These are phyloP conservation scores for Ichthyophthirius multifiliis DNA, from an alignment of 169 alveolate species.

Conservation along the genomic window DNA sequence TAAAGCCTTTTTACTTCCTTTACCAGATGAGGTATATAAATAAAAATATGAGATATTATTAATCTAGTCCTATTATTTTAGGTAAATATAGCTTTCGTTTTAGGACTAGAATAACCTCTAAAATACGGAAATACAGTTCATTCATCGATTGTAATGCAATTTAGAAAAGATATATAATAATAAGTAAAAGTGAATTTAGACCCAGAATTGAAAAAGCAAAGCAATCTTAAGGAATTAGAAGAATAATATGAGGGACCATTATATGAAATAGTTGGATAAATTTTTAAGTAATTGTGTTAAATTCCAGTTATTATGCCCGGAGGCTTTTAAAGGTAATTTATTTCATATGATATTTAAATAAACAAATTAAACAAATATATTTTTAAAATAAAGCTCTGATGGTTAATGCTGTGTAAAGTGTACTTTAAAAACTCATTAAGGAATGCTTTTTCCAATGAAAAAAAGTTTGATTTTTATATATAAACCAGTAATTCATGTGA, in stretches of 20 bases:
- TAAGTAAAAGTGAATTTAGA: conserved; percentile 19
- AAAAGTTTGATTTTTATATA: conserved; percentile 21
- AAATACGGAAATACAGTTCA: conserved; percentile 29
- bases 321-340: not conserved
- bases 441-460: conserved; percentile 23
- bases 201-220: conserved; percentile 16
- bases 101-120: conserved; percentile 29
- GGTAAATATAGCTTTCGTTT: conserved; percentile 24
- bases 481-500: conserved; percentile 18
- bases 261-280: conserved; percentile 19
- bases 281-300: conserved; percentile 5
- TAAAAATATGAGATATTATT: not conserved
- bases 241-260: conserved; percentile 32
- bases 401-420: conserved; percentile 20
- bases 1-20: conserved; percentile 20
- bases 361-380: not conserved
- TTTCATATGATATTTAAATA: not conserved
- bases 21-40: conserved; percentile 23
- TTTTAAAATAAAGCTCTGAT: conserved; percentile 7
- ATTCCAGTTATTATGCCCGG: conserved; percentile 19
- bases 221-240: conserved; percentile 17
- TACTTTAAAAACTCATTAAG: conserved; percentile 23
- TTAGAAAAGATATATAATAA: conserved; percentile 12
- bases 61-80: not conserved
- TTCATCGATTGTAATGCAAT: conserved; percentile 28